phyloP scores from a whole-genome alignment of 1,139 yeast genomes.

The Pichia sp. region DNA sequence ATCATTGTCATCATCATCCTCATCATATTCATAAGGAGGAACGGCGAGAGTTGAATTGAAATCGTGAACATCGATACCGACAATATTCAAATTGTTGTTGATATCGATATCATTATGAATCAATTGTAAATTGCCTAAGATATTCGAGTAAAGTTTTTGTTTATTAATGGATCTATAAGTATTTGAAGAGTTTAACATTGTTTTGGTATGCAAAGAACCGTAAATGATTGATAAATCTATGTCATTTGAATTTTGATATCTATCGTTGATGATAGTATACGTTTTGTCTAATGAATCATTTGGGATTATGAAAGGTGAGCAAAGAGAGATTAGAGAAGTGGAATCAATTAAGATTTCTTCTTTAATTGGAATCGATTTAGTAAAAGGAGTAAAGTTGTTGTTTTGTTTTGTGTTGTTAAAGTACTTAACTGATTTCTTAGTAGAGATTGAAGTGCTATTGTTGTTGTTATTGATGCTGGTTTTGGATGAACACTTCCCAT shows the following conservation, averaged over 20 bases:
- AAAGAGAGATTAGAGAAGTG: conserved; percentile 20
- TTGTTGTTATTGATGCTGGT: too few relatives aligned
- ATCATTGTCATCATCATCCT: not conserved
- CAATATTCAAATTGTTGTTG: not conserved
- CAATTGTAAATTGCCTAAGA: not conserved
- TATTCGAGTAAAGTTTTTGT: not conserved
- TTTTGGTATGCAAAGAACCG: conserved; percentile 9
- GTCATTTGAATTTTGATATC: conserved; percentile 10
- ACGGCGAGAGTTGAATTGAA: too few relatives aligned
- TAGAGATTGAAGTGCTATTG: too few relatives aligned
- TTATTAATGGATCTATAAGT: not conserved
- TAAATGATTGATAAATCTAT: conserved; percentile 19
- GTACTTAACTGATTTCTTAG: too few relatives aligned
- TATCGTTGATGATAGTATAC: conserved; percentile 14
- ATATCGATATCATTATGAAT: not conserved
- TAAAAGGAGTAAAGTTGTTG: not conserved
- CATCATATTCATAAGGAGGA: not conserved
- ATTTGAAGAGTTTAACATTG: not conserved
- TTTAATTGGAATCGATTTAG: not conserved
- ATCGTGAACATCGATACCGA: too few relatives aligned
- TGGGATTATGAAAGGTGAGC: conserved; percentile 24
- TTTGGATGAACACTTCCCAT: too few relatives aligned
- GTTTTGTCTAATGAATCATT: conserved; percentile 5
- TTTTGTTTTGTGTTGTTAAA: not conserved
- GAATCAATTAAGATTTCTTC: conserved; percentile 11